These are phyloP conservation scores for Alternaria ethzedia DNA, from an alignment of 2,329 filamentous ascomycete genomes.

Conservation along the genomic window DNA sequence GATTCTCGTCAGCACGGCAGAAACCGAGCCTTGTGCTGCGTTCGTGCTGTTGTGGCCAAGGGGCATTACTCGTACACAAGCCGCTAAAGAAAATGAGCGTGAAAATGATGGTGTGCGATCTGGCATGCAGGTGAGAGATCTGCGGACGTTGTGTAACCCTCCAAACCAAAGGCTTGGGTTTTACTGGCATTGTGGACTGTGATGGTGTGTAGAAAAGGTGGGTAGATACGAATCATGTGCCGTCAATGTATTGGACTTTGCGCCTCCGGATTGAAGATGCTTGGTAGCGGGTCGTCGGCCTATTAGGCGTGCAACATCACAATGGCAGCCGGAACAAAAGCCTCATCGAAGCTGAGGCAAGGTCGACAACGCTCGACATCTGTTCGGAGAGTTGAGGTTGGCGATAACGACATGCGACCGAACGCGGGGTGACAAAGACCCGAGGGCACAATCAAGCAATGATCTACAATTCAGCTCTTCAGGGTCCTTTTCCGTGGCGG, in stretches of 20 bases:
- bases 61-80: conserved; percentile 2
- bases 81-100: not conserved
- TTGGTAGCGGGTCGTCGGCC: not conserved
- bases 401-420: not conserved
- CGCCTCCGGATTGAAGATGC: conserved; percentile 1
- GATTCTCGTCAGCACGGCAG: conserved; percentile 8
- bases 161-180: conserved; percentile 5
- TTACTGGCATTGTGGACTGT: conserved; percentile 8
- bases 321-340: not conserved
- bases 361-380: not conserved
- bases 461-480: conserved; percentile 26
- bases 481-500: conserved; percentile 20
- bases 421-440: conserved; percentile 6
- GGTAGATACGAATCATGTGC: conserved; percentile 8
- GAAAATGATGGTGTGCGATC: conserved; percentile 13
- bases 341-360: not conserved
- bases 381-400: not conserved
- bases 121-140: conserved; percentile 12
- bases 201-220: not conserved
- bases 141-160: conserved; percentile 11
- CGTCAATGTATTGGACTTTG: not conserved
- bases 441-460: conserved; percentile 12
- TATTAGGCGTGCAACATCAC: not conserved
- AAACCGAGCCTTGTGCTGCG: not conserved
- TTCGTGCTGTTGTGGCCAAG: conserved; percentile 5